These are phyloP conservation scores for Pythium apleroticum DNA, from an alignment of 352 stramenopile species.

Conservation along the genomic window DNA sequence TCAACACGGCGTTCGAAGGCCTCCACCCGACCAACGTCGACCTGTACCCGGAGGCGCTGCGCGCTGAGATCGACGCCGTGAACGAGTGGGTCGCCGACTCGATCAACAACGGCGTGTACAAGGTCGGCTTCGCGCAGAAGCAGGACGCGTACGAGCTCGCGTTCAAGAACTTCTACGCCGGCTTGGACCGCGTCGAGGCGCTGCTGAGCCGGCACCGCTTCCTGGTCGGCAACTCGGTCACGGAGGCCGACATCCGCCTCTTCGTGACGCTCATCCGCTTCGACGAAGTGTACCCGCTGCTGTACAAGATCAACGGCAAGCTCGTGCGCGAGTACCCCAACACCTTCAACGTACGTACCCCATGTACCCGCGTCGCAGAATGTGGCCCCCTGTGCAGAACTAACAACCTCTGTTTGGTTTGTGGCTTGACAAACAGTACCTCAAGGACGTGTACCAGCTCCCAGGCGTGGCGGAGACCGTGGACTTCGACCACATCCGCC, in stretches of 20 bases:
- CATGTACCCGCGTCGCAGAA: too few relatives aligned
- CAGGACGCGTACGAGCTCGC: conserved; percentile 89
- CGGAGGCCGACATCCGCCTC: conserved; percentile 87
- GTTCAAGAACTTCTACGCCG: conserved; percentile 76
- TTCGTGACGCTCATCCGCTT: conserved; percentile 94
- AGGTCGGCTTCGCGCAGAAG: conserved; percentile 50
- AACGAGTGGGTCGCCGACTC: conserved; percentile 91
- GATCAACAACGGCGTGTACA: conserved; percentile 93
- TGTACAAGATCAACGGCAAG: conserved; percentile 85
- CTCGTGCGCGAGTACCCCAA: conserved; percentile 81
- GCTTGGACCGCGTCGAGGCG: conserved; percentile 83
- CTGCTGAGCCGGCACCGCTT: conserved; percentile 74
- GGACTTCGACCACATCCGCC: conserved; percentile 49
- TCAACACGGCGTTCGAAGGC: conserved; percentile 92
- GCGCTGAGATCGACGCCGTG: conserved; percentile 74
- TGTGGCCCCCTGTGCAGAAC: too few relatives aligned
- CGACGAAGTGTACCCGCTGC: conserved; percentile 90
- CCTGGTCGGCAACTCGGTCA: conserved; percentile 69
- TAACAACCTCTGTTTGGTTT: too few relatives aligned
- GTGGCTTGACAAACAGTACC: conserved; percentile 31
- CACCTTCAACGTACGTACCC: conserved; percentile 58
- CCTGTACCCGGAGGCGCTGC: conserved; percentile 83
- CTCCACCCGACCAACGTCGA: conserved; percentile 78
- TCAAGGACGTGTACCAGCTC: conserved; percentile 53
- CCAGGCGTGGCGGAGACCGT: conserved; percentile 38